phyloP scores from a whole-genome alignment of 1,284 basidiomycete genomes.

The Cystobasidiaceae sp. region DNA sequence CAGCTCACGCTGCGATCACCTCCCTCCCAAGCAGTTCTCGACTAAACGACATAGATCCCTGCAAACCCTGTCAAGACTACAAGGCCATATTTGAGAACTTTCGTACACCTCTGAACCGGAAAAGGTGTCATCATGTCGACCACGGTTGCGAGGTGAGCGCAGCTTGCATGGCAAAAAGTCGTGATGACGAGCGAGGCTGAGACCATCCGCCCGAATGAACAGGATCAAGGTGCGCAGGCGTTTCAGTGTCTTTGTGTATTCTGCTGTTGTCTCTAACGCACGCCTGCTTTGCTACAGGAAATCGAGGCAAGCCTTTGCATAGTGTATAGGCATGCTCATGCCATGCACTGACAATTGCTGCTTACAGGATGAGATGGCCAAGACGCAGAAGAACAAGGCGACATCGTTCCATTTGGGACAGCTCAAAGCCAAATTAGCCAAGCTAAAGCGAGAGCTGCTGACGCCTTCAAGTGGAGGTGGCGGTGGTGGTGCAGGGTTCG shows the following conservation, averaged over 20 bases:
- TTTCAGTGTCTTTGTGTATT: no score
- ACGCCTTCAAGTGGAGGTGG: slow-evolving; percentile 74
- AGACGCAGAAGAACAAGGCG: slow-evolving; percentile 93
- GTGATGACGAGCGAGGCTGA: no score
- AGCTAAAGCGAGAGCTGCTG: slow-evolving; percentile 91
- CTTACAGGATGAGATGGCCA: slow-evolving; percentile 68
- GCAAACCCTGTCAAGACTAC: no score
- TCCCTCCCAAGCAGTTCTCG: no score
- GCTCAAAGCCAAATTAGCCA: slow-evolving; percentile 94
- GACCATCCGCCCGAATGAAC: background rate
- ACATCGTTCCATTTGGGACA: slow-evolving; percentile 71
- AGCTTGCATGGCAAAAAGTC: background rate
- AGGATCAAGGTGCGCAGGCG: slow-evolving; percentile 29
- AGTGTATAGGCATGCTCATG: background rate
- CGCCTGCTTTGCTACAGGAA: no score
- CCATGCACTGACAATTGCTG: background rate
- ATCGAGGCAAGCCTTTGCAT: slow-evolving; percentile 18
- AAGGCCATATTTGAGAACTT: no score
- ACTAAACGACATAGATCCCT: no score
- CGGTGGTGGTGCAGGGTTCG: slow-evolving; percentile 84
- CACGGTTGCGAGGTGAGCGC: slow-evolving; percentile 17
- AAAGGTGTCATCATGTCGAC: no score
- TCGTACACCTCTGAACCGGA: no score
- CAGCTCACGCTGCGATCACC: no score
- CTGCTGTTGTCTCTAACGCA: no score